phyloP scores from a whole-genome alignment of 2,329 filamentous ascomycete genomes.

The Drechslerella dactyloides region DNA sequence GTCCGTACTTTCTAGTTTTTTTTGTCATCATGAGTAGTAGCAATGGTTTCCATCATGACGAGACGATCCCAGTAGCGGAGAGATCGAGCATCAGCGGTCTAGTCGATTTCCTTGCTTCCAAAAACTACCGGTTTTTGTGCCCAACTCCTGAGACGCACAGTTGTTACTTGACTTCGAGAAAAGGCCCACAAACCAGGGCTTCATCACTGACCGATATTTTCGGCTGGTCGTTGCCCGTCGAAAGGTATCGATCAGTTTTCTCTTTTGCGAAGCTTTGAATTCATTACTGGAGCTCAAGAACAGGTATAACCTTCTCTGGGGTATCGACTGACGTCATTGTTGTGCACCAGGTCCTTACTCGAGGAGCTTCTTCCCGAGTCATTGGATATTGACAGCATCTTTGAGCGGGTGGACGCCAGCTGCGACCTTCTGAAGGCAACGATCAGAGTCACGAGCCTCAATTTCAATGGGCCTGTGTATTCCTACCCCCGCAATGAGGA shows the following conservation, averaged over 20 bases:
- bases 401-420: no score
- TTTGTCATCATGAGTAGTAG: no score
- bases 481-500: not conserved
- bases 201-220: slow-evolving; percentile 5
- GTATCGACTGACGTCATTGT: no score
- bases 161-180: not conserved
- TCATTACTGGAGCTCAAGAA: not conserved
- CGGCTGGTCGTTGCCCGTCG: slow-evolving; percentile 3
- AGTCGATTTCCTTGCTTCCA: no score
- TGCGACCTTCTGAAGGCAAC: not conserved
- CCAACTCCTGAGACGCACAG: slow-evolving; percentile 5
- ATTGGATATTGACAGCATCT: no score
- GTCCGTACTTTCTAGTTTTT: no score
- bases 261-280: not conserved
- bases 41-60: no score
- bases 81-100: no score
- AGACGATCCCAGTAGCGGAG: no score
- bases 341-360: no score
- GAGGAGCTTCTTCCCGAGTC: no score
- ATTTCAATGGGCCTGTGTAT: not conserved
- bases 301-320: no score
- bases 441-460: not conserved
- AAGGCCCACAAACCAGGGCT: not conserved
- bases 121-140: not conserved
- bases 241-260: not conserved